A percentile compares a stretch with the other conserved stretches of the same genome.
phyloP scores from a whole-genome alignment of 371 early-diverging fungal species.

The Sporodiniella umbellata region DNA sequence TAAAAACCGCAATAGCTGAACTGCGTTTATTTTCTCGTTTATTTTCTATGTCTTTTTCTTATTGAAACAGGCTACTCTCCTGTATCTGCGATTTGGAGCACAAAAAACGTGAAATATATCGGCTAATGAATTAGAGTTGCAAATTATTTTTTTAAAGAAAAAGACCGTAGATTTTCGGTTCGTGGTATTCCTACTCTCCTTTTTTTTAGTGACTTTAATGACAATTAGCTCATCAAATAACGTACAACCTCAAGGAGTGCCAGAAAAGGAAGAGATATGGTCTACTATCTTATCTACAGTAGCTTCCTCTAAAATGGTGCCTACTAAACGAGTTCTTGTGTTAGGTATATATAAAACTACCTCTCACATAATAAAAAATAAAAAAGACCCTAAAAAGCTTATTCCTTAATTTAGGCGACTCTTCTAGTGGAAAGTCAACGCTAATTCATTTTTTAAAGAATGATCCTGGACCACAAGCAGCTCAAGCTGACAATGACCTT shows the following conservation, averaged over 20 bases:
- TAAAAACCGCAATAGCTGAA: not conserved
- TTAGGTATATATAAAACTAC: slow-evolving; percentile 42
- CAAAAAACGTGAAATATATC: not conserved
- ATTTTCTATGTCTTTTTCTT: not conserved
- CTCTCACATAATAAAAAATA: slow-evolving; percentile 2
- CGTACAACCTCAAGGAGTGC: slow-evolving; percentile 3
- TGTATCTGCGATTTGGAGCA: too few species aligned
- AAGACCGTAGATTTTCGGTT: not conserved
- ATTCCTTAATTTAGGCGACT: slow-evolving; percentile 57
- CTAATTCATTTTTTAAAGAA: slow-evolving; percentile 61
- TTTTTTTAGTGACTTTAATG: not conserved
- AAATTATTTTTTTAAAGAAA: not conserved
- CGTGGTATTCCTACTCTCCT: not conserved
- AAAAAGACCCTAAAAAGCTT: not conserved
- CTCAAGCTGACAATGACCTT: slow-evolving; percentile 38
- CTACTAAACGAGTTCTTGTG: slow-evolving; percentile 68
- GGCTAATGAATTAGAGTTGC: not conserved
- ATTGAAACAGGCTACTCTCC: not conserved
- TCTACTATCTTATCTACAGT: slow-evolving; percentile 68
- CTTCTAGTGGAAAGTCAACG: slow-evolving; percentile 69
- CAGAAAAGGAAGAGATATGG: slow-evolving; percentile 65
- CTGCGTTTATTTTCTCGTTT: not conserved
- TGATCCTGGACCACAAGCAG: slow-evolving; percentile 41
- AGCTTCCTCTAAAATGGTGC: slow-evolving; percentile 68
- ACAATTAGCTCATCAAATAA: slow-evolving; percentile 7